Conservation (phyloP, 768 basidiomycete genomes). For the Naganishia antarctica region DNA sequence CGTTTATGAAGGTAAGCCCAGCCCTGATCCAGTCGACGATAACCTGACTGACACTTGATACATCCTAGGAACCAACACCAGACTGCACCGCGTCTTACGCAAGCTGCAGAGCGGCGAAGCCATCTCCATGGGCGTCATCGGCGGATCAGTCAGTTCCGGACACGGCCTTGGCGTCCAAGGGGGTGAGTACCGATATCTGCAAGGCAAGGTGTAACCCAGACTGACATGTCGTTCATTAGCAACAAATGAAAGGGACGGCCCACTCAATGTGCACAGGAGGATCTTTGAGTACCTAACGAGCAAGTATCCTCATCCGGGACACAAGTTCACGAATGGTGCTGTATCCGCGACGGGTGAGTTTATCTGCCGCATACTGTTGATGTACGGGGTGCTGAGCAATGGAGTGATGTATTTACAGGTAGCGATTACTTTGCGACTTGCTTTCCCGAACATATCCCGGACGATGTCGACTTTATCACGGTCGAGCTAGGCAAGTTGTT, state of each 20-base stretch:
- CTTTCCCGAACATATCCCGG: slow-evolving; percentile 46
- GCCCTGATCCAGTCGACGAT: too few relatives aligned
- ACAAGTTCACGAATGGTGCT: slow-evolving; percentile 43
- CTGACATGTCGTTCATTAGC: background rate
- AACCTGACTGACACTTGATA: too few relatives aligned
- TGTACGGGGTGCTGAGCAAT: background rate
- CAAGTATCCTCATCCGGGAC: slow-evolving; percentile 26
- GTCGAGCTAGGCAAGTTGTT: slow-evolving; percentile 43
- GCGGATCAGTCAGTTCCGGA: slow-evolving; percentile 19
- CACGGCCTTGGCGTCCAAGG: slow-evolving; percentile 16
- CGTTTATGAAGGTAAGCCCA: slow-evolving; percentile 12
- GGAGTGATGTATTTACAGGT: background rate
- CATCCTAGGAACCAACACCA: slow-evolving; percentile 16
- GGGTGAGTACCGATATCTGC: background rate
- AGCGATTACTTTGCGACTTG: slow-evolving; percentile 44
- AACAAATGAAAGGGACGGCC: slow-evolving; percentile 1
- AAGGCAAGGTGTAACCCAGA: background rate
- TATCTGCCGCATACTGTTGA: too few relatives aligned
- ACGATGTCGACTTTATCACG: slow-evolving; percentile 44
- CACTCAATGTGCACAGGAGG: slow-evolving; percentile 15
- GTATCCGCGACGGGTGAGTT: slow-evolving; percentile 37
- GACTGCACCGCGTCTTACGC: slow-evolving; percentile 3
- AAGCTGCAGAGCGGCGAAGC: slow-evolving; percentile 20
- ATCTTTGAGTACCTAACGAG: slow-evolving; percentile 17
- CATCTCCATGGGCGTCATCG: slow-evolving; percentile 16